Conservation (phyloP, 257 asterid genomes). For the Asclepias syriaca region DNA sequence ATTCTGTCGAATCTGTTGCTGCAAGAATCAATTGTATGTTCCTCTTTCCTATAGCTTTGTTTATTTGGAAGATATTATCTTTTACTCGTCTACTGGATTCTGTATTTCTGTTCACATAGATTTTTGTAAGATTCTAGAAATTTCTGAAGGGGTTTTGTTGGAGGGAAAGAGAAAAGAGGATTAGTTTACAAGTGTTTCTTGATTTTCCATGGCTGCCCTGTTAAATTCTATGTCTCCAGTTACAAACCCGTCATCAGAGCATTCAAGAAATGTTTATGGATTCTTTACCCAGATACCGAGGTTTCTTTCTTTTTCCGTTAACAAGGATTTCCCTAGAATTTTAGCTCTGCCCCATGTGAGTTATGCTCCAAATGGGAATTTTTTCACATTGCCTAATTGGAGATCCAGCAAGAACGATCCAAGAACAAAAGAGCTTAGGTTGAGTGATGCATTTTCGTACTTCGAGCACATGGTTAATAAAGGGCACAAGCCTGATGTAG, state of each 20-base stretch:
- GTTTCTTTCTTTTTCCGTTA: conserved; percentile 33
- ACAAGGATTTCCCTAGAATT: conserved; percentile 31
- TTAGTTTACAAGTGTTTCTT: not conserved
- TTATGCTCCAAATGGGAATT: conserved; percentile 32
- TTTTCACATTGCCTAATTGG: conserved; percentile 76
- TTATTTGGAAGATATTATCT: not conserved
- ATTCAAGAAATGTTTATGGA: conserved; percentile 27
- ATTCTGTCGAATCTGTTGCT: not conserved
- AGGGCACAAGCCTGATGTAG: conserved; percentile 65
- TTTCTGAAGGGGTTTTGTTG: not conserved
- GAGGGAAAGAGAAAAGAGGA: not conserved
- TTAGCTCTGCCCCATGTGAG: conserved; percentile 41
- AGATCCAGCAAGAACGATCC: conserved; percentile 58
- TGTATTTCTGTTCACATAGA: not conserved
- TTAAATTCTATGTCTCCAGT: conserved; percentile 56
- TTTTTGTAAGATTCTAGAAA: not conserved
- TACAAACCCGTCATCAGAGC: conserved; percentile 42
- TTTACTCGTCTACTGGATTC: not conserved
- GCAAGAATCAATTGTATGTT: conserved; percentile 1
- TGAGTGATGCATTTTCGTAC: conserved; percentile 66
- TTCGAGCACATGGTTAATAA: conserved; percentile 74
- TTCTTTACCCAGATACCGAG: conserved; percentile 40
- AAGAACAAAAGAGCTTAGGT: conserved; percentile 46
- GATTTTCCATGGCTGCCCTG: conserved; percentile 44
- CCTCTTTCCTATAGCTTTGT: not conserved